Evolutionary conservation across 352 stramenopile species (phyloP), one percentile per base, ranked within the genome.

Genomic region (Plasmopara muralis): DNA sequence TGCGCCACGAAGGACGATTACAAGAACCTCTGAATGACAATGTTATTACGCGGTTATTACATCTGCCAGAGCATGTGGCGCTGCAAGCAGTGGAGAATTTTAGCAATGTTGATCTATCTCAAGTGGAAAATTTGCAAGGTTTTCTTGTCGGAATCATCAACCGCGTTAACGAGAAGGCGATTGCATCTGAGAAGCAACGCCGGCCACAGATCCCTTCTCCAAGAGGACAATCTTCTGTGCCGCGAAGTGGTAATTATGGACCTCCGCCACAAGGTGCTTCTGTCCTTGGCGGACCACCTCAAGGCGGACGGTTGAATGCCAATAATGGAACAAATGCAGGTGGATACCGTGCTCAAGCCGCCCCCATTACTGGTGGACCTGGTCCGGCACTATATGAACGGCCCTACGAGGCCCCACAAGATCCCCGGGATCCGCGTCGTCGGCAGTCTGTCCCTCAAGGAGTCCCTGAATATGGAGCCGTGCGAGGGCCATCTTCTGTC

Each of bases 141-240:
- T 93, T 93, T 57, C 64, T 93, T 2, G 75, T 90, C 5, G 82
- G 82, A 25, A 93, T 93, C 48, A 88, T 93, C 62, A 90, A 88
- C 45, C 79, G 79, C 41, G 77, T 90, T 9, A 76, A 88, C 18
- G 82, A 90, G 43, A 83, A 82, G 47, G 55, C 64, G 9, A 68
- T 75, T 55, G 50, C 63, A 0, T 64, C 71, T 1, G 66, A 77
- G 37, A 67, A 72, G 6, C 64, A 66, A 37, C 59, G 67, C 13
- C 66, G 61, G 10, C 53, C 61, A 34, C 62, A 72, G 31, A 29
- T 48, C 25, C 31, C 51, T 13, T 70, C 62, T 55, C 62, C 62
- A 56, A 53, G 62, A 13, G 50, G 49, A 34, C 57, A 64, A 12
- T 2, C 45, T 31, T 41, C 18, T 37, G 25, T 61, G 47, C 31